These are phyloP conservation scores for Candida silvicultrix DNA, from an alignment of 805 yeast genomes.

Conservation along the genomic window DNA sequence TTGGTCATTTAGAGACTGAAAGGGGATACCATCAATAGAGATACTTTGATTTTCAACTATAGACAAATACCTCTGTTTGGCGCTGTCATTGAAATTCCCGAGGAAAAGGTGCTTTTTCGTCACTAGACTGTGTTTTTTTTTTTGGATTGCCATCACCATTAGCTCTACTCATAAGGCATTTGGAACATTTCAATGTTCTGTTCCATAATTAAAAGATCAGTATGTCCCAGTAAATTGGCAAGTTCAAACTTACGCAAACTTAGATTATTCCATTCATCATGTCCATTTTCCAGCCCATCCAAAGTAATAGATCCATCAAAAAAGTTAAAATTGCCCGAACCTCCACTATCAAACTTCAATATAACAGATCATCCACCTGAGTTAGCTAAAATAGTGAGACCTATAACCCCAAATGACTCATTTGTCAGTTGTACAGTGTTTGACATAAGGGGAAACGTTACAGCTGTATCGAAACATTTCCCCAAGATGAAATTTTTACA, in stretches of 20 bases:
- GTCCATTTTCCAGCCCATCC: neutral
- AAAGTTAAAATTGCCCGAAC: neutral
- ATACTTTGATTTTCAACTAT: too few relatives aligned
- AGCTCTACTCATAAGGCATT: neutral
- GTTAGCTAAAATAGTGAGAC: constrained; percentile 22
- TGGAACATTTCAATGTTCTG: neutral
- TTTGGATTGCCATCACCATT: neutral
- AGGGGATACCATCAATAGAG: too few relatives aligned
- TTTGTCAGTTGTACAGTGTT: constrained; percentile 74
- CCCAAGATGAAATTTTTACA: constrained; percentile 72
- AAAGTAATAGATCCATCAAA: neutral
- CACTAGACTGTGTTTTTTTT: too few relatives aligned
- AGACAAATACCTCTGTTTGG: too few relatives aligned
- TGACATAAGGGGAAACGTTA: constrained; percentile 66
- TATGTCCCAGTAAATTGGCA: neutral
- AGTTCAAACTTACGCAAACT: neutral
- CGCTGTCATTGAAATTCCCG: too few relatives aligned
- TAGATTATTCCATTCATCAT: neutral
- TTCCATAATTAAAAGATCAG: neutral
- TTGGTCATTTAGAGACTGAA: too few relatives aligned
- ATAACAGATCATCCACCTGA: constrained; percentile 5
- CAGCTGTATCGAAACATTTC: constrained; percentile 72
- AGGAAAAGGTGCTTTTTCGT: too few relatives aligned
- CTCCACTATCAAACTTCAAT: neutral
- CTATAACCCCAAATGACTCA: constrained; percentile 37